Evolutionary conservation across 2,329 filamentous ascomycete species (phyloP), one percentile per base, ranked within the genome.

Genomic region (Alternaria sp.): DNA sequence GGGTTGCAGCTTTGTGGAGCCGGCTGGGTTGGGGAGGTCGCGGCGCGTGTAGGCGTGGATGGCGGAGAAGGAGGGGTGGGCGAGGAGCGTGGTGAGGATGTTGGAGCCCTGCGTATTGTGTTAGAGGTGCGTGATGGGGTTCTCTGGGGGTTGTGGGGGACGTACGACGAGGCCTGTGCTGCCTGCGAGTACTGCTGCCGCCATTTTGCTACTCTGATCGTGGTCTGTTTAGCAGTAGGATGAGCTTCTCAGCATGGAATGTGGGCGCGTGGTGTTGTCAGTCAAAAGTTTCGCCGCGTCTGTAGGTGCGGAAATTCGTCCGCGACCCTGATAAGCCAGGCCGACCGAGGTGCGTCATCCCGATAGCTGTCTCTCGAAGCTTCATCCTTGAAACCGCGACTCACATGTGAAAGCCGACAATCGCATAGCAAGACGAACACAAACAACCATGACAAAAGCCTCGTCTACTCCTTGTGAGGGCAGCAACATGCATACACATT

Each of bases 11-110:
- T 90, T 91, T n/a, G 85, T 71, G 20, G 84, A 84, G 23, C 82
- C 75, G 58, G 85, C 77, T 5, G 75, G 69, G 21, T 78, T 74
- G 62, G 86, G 83, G 47, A 90, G 89, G 5, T 84, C 81, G 74
- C 90, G 90, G 55, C 91, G 90, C 21, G 90, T 86, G 81, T 92
- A 88, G 70, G 90, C 90, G 75, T 86, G 75, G 63, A 92, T 80
- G 58, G 85, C 80, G 68, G 83, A 81, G 78, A 87, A 84, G 66
- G 83, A 74, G 46, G 85, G 82, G 58, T 85, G 80, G 14, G 85
- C 76, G 71, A 92, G 85, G 49, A 93, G 83, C 49, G 82, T 83
- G 58, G 80, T 80, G 75, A 97, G 89, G 78, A 97, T 94, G 76
- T 92, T 84, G 56, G 87, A 88, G 76, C 95, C 94, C 87, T 89